Evolutionary conservation across 768 basidiomycete species (phyloP), one percentile per base, ranked within the genome.

Genomic region (Tephrocybe sp.): DNA sequence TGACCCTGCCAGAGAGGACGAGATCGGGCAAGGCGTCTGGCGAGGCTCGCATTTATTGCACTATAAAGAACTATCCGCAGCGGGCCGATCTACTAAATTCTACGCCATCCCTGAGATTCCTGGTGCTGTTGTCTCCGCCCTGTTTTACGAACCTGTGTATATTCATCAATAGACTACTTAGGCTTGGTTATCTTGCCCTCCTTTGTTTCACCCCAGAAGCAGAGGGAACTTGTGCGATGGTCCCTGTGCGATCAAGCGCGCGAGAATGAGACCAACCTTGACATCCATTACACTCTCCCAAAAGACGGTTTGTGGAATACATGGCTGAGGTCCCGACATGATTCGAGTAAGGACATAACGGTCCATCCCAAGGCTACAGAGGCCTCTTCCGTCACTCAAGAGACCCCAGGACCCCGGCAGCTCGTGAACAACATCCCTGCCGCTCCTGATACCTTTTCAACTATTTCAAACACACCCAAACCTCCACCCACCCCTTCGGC

Each of bases 121-220:
- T 68, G 85, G 83, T 85, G 66, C 68, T 68, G 60, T 52, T 28
- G 28, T 51, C 51, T 55, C 40, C 42, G 34, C 43, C n/a, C 26
- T 47, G 45, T 40, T 30, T 33, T 34, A 18, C 41, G 37, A 9
- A 20, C 26, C 10, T 23, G 40, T 9, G 42, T 51, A 23, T 54
- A 59, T 51, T 38, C 50, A 55, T 60, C 48, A 36, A 48, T 60
- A 36, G 34, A 45, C 43, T 54, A 33, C 51, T 20, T 63, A 95
- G 95, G 95, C 17, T 81, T 98, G 23, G 86, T 98, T 17, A 66
- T 97, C 18, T 68, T 99, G 4, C 94, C 96, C 10, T 74, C 76
- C 0, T 93, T 87, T 61, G 61, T 97, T 15, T 72, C 84, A 1
- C 70, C 70, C 0, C 62, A 69, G 15, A 74, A 83, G 32, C 96